Conservation (phyloP, 1,284 basidiomycete species). For the Leccinum huronense region DNA sequence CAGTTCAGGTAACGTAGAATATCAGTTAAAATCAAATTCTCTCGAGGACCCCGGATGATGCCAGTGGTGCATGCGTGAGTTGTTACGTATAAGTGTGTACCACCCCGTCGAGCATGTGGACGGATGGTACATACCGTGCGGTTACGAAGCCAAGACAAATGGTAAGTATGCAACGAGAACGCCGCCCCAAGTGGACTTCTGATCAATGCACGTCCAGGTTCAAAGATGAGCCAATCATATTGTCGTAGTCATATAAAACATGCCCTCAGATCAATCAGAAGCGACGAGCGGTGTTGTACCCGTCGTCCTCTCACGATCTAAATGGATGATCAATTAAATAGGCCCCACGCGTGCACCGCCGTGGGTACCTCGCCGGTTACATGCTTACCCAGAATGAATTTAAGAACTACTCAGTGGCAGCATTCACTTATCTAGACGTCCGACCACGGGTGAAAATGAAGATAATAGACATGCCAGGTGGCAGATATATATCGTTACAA, state of each 20-base stretch:
- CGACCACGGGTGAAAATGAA: not conserved
- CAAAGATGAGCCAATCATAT: not conserved
- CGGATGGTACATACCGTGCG: not conserved
- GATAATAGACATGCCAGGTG: not conserved
- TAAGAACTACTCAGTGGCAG: too few species aligned
- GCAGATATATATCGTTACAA: slow-evolving; percentile 1
- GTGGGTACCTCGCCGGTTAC: not conserved
- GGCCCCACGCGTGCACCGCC: not conserved
- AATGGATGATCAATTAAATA: not conserved
- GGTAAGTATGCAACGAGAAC: not conserved
- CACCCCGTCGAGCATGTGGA: not conserved
- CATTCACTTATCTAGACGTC: not conserved
- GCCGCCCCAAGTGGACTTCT: not conserved
- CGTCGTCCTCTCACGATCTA: too few species aligned
- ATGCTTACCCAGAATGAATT: not conserved
- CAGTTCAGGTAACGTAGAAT: slow-evolving; percentile 30
- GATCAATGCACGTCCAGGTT: not conserved
- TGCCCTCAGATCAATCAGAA: not conserved
- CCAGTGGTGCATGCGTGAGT: not conserved
- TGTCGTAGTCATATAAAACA: not conserved
- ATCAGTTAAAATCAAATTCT: slow-evolving; percentile 19
- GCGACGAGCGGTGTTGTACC: too few species aligned
- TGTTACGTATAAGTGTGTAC: not conserved
- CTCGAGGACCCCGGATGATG: not conserved
- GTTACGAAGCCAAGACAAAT: not conserved